These are phyloP conservation scores for Monilinia fructigena DNA, from an alignment of 2,329 filamentous ascomycete genomes.

Conservation along the genomic window DNA sequence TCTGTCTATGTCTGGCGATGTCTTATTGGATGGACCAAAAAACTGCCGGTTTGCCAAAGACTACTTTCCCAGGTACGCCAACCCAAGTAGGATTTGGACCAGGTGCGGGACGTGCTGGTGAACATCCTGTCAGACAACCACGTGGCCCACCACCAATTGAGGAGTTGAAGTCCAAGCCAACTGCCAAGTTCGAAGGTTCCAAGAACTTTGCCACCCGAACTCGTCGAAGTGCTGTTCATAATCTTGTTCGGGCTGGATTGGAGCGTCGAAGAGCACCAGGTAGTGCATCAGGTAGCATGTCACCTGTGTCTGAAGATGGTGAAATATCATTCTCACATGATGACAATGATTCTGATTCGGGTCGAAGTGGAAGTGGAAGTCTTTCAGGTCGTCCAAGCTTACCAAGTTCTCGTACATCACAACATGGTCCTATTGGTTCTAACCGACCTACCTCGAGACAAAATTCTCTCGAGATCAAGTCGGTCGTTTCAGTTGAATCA, in stretches of 20 bases:
- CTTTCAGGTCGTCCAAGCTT: slow-evolving; percentile 68
- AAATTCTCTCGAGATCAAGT: slow-evolving; percentile 55
- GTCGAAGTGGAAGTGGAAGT: slow-evolving; percentile 72
- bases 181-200: slow-evolving; percentile 90
- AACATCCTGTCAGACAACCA: slow-evolving; percentile 91
- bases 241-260: slow-evolving; percentile 83
- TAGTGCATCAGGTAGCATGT: slow-evolving; percentile 78
- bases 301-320: slow-evolving; percentile 80
- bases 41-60: slow-evolving; percentile 68
- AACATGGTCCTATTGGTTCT: slow-evolving; percentile 82
- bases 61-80: slow-evolving; percentile 76
- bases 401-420: slow-evolving; percentile 73
- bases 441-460: slow-evolving; percentile 74
- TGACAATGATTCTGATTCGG: slow-evolving; percentile 72
- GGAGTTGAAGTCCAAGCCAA: slow-evolving; percentile 85
- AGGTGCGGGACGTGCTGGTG: slow-evolving; percentile 87
- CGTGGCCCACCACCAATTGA: slow-evolving; percentile 89
- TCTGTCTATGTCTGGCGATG: slow-evolving; percentile 36
- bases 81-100: slow-evolving; percentile 82
- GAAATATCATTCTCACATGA: slow-evolving; percentile 63
- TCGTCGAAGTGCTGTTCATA: slow-evolving; percentile 87
- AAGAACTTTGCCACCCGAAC: slow-evolving; percentile 95
- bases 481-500: slow-evolving; percentile 46
- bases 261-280: slow-evolving; percentile 74
- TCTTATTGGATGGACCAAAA: slow-evolving; percentile 47